Conservation (phyloP, 371 early-diverging fungal genomes). For the Lichtheimia hyalospora region DNA sequence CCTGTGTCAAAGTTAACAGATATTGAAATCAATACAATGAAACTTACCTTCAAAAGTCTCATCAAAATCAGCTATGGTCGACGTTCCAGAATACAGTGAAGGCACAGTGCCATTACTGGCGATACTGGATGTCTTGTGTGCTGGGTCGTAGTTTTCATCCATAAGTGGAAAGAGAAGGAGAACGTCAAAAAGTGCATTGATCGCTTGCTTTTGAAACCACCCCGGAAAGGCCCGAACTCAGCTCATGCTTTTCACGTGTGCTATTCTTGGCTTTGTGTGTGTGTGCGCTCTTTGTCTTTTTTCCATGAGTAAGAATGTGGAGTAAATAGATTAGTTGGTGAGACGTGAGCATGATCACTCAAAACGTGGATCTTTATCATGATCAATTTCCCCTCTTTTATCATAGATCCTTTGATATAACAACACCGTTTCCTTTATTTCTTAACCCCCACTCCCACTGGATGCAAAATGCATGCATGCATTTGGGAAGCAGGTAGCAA, state of each 20-base stretch:
- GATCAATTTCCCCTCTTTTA: no score
- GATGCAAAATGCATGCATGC: no score
- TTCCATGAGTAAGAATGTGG: no score
- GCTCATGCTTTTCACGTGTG: constrained; percentile 1
- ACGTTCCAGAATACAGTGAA: constrained; percentile 1
- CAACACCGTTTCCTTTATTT: no score
- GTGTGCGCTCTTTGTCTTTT: neutral
- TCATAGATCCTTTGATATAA: no score
- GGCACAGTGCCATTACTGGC: constrained; percentile 3
- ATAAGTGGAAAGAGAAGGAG: constrained; percentile 1
- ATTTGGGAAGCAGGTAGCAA: no score
- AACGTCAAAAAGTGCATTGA: constrained; percentile 1
- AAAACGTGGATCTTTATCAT: no score
- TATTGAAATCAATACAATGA: neutral
- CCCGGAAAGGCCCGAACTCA: constrained; percentile 3
- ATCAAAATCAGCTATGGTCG: neutral
- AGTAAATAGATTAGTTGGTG: no score
- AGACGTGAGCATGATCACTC: no score
- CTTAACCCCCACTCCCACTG: no score
- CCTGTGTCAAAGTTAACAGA: neutral
- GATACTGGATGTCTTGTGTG: constrained; percentile 1
- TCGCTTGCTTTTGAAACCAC: neutral
- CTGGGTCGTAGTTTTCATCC: constrained; percentile 3
- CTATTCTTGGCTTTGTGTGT: no score
- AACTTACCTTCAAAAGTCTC: neutral